phyloP scores from a whole-genome alignment of 2,329 filamentous ascomycete species.

The Stachybotrys chartarum region DNA sequence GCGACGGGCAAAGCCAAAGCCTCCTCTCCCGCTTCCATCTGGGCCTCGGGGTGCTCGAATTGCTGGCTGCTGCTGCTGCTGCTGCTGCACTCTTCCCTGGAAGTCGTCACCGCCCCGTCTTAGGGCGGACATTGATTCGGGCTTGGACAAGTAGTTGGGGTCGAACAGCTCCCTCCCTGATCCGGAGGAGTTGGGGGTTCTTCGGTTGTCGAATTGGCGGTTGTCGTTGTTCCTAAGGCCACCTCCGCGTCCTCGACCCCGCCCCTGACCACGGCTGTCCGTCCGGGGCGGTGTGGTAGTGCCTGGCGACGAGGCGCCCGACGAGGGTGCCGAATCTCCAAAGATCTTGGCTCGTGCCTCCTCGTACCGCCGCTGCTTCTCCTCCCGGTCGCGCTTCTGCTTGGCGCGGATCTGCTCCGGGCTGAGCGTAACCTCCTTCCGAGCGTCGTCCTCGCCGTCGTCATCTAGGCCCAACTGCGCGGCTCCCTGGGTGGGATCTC shows the following conservation, averaged over 20 bases:
- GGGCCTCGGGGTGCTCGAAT: conserved; percentile 72
- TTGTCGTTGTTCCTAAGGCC: conserved; percentile 17
- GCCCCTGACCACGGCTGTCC: conserved; percentile 29
- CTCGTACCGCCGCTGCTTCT: conserved; percentile 86
- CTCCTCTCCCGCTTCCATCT: conserved; percentile 67
- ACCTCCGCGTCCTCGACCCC: conserved; percentile 38
- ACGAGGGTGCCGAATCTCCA: conserved; percentile 50
- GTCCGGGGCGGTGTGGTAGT: conserved; percentile 49
- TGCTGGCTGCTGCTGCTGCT: conserved; percentile 62
- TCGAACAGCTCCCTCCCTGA: conserved; percentile 65
- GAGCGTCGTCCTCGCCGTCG: conserved; percentile 58
- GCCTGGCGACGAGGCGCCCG: conserved; percentile 56
- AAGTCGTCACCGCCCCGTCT: conserved; percentile 28
- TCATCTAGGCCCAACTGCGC: conserved; percentile 36
- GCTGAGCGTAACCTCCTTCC: conserved; percentile 55
- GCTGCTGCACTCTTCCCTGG: conserved; percentile 33
- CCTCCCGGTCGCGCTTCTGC: conserved; percentile 73
- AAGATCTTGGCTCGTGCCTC: conserved; percentile 85
- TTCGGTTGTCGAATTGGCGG: conserved; percentile 20
- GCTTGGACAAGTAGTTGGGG: conserved; percentile 61
- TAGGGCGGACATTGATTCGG: conserved; percentile 40
- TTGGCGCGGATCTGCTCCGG: conserved; percentile 72
- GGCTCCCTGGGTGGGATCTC: conserved; percentile 44
- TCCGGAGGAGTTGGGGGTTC: conserved; percentile 16
- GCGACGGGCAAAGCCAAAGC: conserved; percentile 67